Percentiles rank a stretch among this genome's conserved stretches.
These are phyloP conservation scores for Corylus americana DNA, from an alignment of 306 rosid genomes.

Conservation along the genomic window DNA sequence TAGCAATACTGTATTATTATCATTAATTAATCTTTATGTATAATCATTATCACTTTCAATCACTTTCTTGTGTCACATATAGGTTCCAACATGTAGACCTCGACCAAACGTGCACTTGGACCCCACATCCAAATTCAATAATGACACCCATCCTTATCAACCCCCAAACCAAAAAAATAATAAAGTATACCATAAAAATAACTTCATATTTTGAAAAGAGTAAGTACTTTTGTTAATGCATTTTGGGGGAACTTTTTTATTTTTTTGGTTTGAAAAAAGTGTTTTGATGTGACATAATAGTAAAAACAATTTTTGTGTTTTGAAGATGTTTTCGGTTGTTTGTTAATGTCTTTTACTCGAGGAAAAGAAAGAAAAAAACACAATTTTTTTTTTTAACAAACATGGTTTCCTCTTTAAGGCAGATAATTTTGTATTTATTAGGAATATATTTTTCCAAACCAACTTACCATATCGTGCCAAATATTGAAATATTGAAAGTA, in stretches of 20 bases:
- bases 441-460: too few relatives aligned
- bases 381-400: too few relatives aligned
- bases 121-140: conserved; percentile 48
- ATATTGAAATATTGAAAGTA: too few relatives aligned
- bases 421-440: too few relatives aligned
- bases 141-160: conserved; percentile 52
- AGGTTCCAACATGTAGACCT: conserved; percentile 70
- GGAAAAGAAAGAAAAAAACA: too few relatives aligned
- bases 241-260: too few relatives aligned
- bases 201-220: not conserved
- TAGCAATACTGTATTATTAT: conserved; percentile 46
- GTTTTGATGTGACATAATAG: too few relatives aligned
- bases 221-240: not conserved
- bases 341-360: too few relatives aligned
- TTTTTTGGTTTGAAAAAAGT: not conserved
- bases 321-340: too few relatives aligned
- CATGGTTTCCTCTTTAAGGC: too few relatives aligned
- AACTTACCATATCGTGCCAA: too few relatives aligned
- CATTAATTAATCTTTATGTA: conserved; percentile 35
- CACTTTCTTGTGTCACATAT: conserved; percentile 51
- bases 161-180: not conserved
- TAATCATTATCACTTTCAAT: conserved; percentile 40
- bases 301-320: too few relatives aligned
- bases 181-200: not conserved
- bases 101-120: conserved; percentile 43